Evolutionary conservation across 768 basidiomycete species (phyloP).

Genomic region (Amanita muscaria): DNA sequence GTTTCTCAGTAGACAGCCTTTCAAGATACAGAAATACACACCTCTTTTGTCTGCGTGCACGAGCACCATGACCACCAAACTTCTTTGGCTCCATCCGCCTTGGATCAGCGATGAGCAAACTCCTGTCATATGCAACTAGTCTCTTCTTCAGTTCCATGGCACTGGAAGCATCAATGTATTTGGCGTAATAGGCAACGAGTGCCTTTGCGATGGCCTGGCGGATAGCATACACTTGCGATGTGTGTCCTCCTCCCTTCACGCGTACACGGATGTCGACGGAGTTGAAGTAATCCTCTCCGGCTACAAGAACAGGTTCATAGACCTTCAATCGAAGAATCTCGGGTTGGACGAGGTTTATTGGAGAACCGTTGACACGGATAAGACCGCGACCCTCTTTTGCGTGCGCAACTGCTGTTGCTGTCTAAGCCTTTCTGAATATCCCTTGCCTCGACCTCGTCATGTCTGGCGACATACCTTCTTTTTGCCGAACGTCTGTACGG

Average conservation of each 20-base stretch:
- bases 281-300: conserved; percentile 81
- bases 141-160: conserved; percentile 98
- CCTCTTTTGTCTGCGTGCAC: conserved; percentile 98
- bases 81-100: conserved; percentile 99
- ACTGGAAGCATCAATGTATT: conserved; percentile 95
- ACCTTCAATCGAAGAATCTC: conserved; percentile 96
- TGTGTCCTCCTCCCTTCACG: conserved; percentile 98
- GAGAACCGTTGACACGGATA: conserved; percentile 94
- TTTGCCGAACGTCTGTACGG: conserved; percentile 99
- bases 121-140: conserved; percentile 90
- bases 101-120: conserved; percentile 85
- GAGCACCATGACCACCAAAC: conserved; percentile 97
- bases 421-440: conserved; percentile 38
- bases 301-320: conserved; percentile 94
- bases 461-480: conserved; percentile 71
- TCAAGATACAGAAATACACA: conserved; percentile 24
- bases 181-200: conserved; percentile 95
- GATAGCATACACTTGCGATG: conserved; percentile 97
- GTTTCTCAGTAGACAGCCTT: conserved; percentile 7
- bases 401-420: conserved; percentile 96
- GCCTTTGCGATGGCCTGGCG: conserved; percentile 99
- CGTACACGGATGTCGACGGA: conserved; percentile 93
- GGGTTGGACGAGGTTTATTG: conserved; percentile 91
- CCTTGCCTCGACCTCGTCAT: conserved; percentile 8
- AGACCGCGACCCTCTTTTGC: conserved; percentile 94